Evolutionary conservation across 1,284 basidiomycete species (phyloP).

Genomic region (Leccinum subfulvum): DNA sequence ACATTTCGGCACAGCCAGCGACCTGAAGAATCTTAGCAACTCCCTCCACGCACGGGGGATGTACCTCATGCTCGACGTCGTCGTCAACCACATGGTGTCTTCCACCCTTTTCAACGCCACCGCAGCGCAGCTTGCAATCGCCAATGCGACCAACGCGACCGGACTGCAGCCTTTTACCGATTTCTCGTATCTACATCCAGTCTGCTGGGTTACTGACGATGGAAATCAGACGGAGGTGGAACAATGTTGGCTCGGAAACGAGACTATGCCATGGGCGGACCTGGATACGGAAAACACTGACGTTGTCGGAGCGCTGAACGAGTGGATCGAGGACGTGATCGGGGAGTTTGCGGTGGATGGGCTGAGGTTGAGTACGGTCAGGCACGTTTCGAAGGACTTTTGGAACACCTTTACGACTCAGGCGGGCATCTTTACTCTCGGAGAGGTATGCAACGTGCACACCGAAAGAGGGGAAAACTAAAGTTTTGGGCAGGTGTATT

Average conservation of each 20-base stretch:
- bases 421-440: slow-evolving; percentile 74
- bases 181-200: slow-evolving; percentile 35
- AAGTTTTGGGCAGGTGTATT: slow-evolving; percentile 36
- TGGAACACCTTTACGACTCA: slow-evolving; percentile 62
- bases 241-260: slow-evolving; percentile 76
- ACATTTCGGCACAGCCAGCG: slow-evolving; percentile 63
- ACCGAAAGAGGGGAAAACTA: background rate
- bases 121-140: slow-evolving; percentile 28
- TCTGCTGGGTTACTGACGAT: slow-evolving; percentile 48
- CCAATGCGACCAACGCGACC: slow-evolving; percentile 33
- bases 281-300: slow-evolving; percentile 67
- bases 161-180: slow-evolving; percentile 37
- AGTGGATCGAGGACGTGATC: slow-evolving; percentile 60
- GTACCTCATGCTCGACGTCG: slow-evolving; percentile 80
- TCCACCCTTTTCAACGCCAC: slow-evolving; percentile 29
- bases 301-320: slow-evolving; percentile 52
- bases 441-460: slow-evolving; percentile 53
- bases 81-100: slow-evolving; percentile 68
- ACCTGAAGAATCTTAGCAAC: slow-evolving; percentile 59
- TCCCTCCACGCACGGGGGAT: slow-evolving; percentile 69
- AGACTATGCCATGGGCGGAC: slow-evolving; percentile 61
- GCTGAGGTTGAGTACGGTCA: slow-evolving; percentile 48
- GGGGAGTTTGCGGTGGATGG: slow-evolving; percentile 60
- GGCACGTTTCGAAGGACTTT: slow-evolving; percentile 60
- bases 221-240: slow-evolving; percentile 67